A percentile compares a stretch with the other conserved stretches of the same genome.
Conservation (phyloP, 805 yeast species). For the Candida ipomoeae region DNA sequence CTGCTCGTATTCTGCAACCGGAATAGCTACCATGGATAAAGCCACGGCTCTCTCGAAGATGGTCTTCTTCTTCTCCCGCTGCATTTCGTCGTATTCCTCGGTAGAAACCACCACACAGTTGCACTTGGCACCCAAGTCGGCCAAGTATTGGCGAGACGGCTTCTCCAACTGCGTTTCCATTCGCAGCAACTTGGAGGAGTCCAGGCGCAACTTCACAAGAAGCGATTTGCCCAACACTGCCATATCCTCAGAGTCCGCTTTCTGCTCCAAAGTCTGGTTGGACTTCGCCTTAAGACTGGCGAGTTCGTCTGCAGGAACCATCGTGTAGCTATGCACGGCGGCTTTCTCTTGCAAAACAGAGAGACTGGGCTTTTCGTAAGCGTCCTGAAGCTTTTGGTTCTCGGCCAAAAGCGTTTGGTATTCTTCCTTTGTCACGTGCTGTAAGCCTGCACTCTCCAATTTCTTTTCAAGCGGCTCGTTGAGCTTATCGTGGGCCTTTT, state of each 20-base stretch:
- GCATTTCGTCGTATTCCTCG: slow-evolving; percentile 6
- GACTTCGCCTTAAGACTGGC: slow-evolving; percentile 10
- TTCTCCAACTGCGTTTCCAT: slow-evolving; percentile 5
- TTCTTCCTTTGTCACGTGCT: slow-evolving; percentile 8
- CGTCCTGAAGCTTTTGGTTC: slow-evolving; percentile 1
- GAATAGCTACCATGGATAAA: slow-evolving; percentile 11
- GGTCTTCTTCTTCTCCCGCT: slow-evolving; percentile 7
- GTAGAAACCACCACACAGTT: slow-evolving; percentile 6
- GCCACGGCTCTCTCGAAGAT: slow-evolving; percentile 12
- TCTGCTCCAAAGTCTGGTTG: slow-evolving; percentile 9
- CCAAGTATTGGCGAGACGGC: slow-evolving; percentile 10
- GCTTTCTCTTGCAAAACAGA: slow-evolving; percentile 11
- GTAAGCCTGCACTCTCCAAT: slow-evolving; percentile 9
- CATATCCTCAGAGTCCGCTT: slow-evolving; percentile 18
- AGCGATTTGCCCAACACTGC: slow-evolving; percentile 16
- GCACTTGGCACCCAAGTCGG: slow-evolving; percentile 6
- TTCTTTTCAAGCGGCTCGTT: slow-evolving; percentile 10
- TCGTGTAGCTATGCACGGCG: slow-evolving; percentile 2
- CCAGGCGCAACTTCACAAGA: slow-evolving; percentile 13
- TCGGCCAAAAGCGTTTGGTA: slow-evolving; percentile 4
- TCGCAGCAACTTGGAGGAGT: slow-evolving; percentile 7
- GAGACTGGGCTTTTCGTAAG: slow-evolving; percentile 6
- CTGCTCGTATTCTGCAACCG: slow-evolving; percentile 6
- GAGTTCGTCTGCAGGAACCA: slow-evolving; percentile 13
- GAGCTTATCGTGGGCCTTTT: background rate